phyloP scores from a whole-genome alignment of 805 yeast species.

The Millerago galiae region DNA sequence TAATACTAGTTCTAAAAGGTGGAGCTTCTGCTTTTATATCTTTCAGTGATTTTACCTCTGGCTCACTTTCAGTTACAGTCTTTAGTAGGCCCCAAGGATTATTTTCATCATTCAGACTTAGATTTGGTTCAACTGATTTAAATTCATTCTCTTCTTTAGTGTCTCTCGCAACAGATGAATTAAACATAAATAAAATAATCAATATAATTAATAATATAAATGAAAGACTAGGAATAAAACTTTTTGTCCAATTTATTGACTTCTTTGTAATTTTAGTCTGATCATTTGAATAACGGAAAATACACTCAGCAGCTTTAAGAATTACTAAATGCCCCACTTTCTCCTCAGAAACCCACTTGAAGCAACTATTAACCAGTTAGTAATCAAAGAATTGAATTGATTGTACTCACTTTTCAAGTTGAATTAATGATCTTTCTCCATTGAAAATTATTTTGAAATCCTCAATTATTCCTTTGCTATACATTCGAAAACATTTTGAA shows the following conservation, averaged over 20 bases:
- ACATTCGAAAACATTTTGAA: constrained; percentile 9
- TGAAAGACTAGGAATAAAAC: not conserved
- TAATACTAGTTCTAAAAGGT: no score
- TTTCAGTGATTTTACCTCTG: not conserved
- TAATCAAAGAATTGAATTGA: not conserved
- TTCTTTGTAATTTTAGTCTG: not conserved
- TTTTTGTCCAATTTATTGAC: not conserved
- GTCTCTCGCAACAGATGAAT: no score
- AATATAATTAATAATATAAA: not conserved
- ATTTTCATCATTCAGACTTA: not conserved
- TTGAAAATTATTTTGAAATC: constrained; percentile 1
- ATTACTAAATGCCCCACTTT: constrained; percentile 4
- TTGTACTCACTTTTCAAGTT: constrained; percentile 4
- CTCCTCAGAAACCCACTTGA: constrained; percentile 6
- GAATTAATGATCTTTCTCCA: not conserved
- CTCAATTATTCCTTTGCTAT: constrained; percentile 5
- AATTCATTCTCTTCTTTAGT: no score
- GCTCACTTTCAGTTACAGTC: no score
- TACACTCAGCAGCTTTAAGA: constrained; percentile 8
- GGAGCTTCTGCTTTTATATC: no score
- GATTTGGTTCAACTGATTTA: no score
- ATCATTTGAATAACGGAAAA: not conserved
- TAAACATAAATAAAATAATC: no score
- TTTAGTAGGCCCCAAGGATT: no score
- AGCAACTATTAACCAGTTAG: constrained; percentile 9